These are phyloP conservation scores for Haplographium delicatum DNA, from an alignment of 495 filamentous ascomycete species.

Conservation along the genomic window DNA sequence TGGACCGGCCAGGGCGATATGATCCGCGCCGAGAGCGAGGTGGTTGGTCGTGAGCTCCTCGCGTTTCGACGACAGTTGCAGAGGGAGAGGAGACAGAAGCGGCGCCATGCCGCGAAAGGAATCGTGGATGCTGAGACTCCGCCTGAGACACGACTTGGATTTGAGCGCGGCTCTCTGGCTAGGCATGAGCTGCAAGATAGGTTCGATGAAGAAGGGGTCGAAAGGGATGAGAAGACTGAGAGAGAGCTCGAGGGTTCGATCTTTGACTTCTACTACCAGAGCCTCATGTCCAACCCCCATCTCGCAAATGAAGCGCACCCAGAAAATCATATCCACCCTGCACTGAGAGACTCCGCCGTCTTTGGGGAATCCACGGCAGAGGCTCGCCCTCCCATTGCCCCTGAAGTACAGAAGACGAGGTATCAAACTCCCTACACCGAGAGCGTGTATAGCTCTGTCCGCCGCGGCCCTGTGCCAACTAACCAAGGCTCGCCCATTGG, in stretches of 20 bases:
- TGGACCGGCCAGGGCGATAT: constrained; percentile 1
- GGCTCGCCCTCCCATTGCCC: too few relatives aligned
- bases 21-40: constrained; percentile 2
- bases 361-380: not conserved
- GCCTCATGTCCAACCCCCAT: constrained; percentile 1
- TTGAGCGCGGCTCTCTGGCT: not conserved
- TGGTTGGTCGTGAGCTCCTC: constrained; percentile 6
- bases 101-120: not conserved
- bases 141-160: not conserved
- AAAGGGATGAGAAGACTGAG: constrained; percentile 7
- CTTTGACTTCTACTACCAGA: constrained; percentile 11
- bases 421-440: not conserved
- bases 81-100: not conserved
- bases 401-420: not conserved
- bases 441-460: constrained; percentile 12
- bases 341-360: constrained; percentile 5
- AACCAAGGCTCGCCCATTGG: too few relatives aligned
- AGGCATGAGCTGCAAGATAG: not conserved
- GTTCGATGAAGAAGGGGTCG: not conserved
- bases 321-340: constrained; percentile 6
- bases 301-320: not conserved
- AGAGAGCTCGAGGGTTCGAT: constrained; percentile 14
- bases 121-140: not conserved
- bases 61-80: constrained; percentile 11
- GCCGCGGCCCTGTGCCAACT: too few relatives aligned